Evolutionary conservation across 2,329 filamentous ascomycete genomes (phyloP), one percentile per base, ranked within the genome.

Genomic region (Alternaria sp.): DNA sequence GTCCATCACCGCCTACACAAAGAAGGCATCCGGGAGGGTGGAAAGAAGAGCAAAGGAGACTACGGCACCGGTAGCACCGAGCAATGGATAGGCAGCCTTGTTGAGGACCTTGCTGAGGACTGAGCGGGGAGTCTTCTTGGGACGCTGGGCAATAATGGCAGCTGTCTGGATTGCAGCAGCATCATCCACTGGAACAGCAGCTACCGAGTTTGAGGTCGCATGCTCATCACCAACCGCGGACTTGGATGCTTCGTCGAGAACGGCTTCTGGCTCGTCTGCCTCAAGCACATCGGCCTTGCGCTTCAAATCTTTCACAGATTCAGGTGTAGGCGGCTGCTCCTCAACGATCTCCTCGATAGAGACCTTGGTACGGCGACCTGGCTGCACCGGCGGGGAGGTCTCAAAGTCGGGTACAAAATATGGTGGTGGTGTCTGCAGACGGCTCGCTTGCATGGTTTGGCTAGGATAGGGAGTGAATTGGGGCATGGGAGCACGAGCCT

Each of bases 321-420:
- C 70, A 3, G 77, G 74, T 1, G 76, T 77, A 6, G 68, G 73
- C 15, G 77, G 75, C 32, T 77, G 72, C 30, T 74, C 67, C 21
- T 78, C 77, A 6, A 77, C 73, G 44, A 77, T 77, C 52, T 78
- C 75, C 1, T 70, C 65, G 44, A 78, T 78, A 4, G 77, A 74
- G 9, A 79, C 67, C 56, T 71, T 72, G 4, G 73, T 74, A n/a
- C 71, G 66, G 12, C 67, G 70, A 12, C 57, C 61, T 32, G 70
- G 69, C 15, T 67, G 74, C 21, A 66, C 54, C 1, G 66, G 56
- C 5, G 67, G 55, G 12, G 63, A 59, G 7, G 40, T 50, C 15
- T 45, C 52, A 1, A 46, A 50, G 21, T 74, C 66, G 15, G 59
- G 56, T 9, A 57, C 50, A 2, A 60, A 55, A 30, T 68, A 65